Evolutionary conservation across 1,284 basidiomycete species (phyloP), one percentile per base, ranked within the genome.

Genomic region (Meripilus lineatus): DNA sequence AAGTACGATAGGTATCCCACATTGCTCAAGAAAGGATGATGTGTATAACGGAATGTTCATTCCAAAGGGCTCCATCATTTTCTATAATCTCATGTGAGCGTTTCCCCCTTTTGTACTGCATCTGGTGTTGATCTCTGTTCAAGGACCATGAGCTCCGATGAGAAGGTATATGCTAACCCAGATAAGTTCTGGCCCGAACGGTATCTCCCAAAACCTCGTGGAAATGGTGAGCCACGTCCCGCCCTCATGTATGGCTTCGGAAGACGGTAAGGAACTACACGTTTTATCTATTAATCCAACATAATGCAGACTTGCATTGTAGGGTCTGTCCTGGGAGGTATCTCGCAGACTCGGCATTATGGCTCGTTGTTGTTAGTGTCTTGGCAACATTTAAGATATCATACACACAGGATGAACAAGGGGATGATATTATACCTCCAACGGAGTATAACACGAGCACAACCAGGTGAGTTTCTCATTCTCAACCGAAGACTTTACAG

Each of bases 41-140:
- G 48, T 43, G 20, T 58, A 54, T 40, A 47, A 50, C 32, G 55
- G 51, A 45, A 51, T 51, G 49, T 50, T 51, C 34, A 55, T 58
- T 32, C 54, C 55, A 13, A 46, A 46, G 25, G 55, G 54, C 18
- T 22, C 54, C 4, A 37, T 44, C 10, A 30, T 55, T 20, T 18
- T 36, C 55, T 8, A n/a, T n/a, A 30, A 30, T 30, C 10, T 30
- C 28, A 30, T 8, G 28, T 30, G 8, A 10, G 28, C n/a, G 10
- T 30, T 30, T n/a, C n/a, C n/a, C n/a, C n/a, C n/a, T n/a, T n/a
- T n/a, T n/a, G n/a, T n/a, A n/a, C n/a, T n/a, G n/a, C n/a, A n/a
- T n/a, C n/a, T n/a, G n/a, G n/a, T n/a, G n/a, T n/a, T n/a, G n/a
- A 30, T 30, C 28, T 30, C 28, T 30, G 25, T 1, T 3, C 7